Percentiles rank a stretch among this genome's conserved stretches.
phyloP scores from a whole-genome alignment of 108 stramenopile species.

The Fistulifera pelliculosa region DNA sequence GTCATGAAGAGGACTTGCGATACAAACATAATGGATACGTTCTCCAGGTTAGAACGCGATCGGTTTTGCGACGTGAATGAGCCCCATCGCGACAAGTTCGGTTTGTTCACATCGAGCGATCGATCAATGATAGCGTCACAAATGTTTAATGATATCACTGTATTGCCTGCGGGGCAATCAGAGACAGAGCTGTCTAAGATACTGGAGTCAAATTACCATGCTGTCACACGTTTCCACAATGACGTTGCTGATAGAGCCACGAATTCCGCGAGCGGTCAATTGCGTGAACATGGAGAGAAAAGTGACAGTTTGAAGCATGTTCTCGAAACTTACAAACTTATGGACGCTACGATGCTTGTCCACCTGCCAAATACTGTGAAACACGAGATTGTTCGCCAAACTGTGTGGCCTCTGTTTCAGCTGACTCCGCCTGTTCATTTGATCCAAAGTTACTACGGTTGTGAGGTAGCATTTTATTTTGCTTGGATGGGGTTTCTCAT shows the following conservation, averaged over 20 bases:
- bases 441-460: constrained; percentile 55
- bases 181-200: constrained; percentile 14
- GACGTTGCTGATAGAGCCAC: neutral
- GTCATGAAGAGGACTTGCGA: constrained; percentile 31
- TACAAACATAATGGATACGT: constrained; percentile 36
- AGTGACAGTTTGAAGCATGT: constrained; percentile 15
- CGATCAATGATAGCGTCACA: constrained; percentile 25
- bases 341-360: constrained; percentile 38
- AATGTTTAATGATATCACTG: constrained; percentile 29
- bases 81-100: constrained; percentile 17
- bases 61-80: constrained; percentile 19
- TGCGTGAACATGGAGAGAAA: neutral
- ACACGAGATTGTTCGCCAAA: constrained; percentile 25
- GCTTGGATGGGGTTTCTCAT: constrained; percentile 59
- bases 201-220: constrained; percentile 1
- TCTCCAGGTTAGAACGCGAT: constrained; percentile 21
- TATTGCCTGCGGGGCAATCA: constrained; percentile 13
- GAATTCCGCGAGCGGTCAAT: neutral
- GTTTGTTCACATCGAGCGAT: constrained; percentile 39
- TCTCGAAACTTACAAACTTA: constrained; percentile 25
- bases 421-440: constrained; percentile 38
- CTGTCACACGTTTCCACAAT: neutral
- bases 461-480: constrained; percentile 59
- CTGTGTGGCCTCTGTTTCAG: constrained; percentile 16
- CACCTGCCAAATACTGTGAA: constrained; percentile 20